Conservation (phyloP, 2,329 filamentous ascomycete genomes). For the Neopestalotiopsis clavispora region DNA sequence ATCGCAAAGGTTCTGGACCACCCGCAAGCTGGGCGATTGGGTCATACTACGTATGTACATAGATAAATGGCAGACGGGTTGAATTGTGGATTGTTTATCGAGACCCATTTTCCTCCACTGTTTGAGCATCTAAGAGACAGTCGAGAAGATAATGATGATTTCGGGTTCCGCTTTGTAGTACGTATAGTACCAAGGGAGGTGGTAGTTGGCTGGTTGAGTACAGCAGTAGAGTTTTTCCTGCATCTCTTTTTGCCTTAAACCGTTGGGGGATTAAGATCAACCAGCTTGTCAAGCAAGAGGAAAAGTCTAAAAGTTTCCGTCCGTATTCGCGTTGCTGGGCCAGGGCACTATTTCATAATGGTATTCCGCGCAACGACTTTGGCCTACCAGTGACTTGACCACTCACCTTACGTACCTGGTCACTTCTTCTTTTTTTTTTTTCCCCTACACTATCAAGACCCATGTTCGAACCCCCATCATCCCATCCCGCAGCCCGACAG, state of each 20-base stretch:
- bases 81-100: background rate
- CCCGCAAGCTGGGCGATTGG: background rate
- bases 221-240: background rate
- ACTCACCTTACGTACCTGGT: too few relatives aligned
- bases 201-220: too few relatives aligned
- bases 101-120: background rate
- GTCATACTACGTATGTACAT: background rate
- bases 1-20: background rate
- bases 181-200: too few relatives aligned
- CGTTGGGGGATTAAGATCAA: constrained; percentile 1
- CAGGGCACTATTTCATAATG: constrained; percentile 3
- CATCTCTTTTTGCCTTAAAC: background rate
- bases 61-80: background rate
- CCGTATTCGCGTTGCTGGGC: constrained; percentile 1
- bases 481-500: background rate
- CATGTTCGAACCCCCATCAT: background rate
- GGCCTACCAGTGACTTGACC: too few relatives aligned
- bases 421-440: too few relatives aligned
- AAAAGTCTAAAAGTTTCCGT: background rate
- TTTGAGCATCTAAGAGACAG: too few relatives aligned
- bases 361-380: background rate
- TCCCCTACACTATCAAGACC: background rate
- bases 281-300: background rate
- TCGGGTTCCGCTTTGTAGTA: too few relatives aligned
- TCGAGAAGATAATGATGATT: too few relatives aligned